Base-by-base conservation (phyloP, 192 early-diverging fungal species). In the Backusella australiensis region DNA sequence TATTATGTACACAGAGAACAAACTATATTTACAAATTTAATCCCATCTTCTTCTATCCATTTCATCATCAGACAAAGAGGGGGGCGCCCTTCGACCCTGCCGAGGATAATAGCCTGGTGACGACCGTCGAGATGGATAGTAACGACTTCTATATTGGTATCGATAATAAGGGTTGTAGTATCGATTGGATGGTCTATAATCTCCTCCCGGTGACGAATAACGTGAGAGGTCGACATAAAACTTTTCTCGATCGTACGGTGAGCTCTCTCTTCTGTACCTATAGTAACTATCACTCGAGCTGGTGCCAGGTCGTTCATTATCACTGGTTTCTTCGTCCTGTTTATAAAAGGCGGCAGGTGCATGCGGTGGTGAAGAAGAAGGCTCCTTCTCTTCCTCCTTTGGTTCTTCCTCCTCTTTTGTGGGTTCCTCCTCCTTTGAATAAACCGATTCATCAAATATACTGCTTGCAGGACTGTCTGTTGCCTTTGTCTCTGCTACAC, bases 381-480 rank as follows among this genome's bases (percentile, higher is more conserved):
- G 42, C 14, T 44, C 11, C 32, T 67, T 67, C 34, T 44, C 42
- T 32, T 38, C 67, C 15, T 44, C 38, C 9, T 39, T 39, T 7
- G 38, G 38, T 14, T 44, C 42, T 44, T 17, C 42, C 1, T 44
- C 32, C 34, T 36, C 42, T 72, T 32, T 32, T 32, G 32, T 39
- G 5, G 42, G 15, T 0, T 49, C 46, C 34, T 74, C 38, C 4
- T 74, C 46, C 34, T 74, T 52, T 17, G 34, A 15, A 46, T 38
- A 34, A n/a, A 34, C 34, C 35, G 34, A 74, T 12, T 56, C 56
- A 12, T 63, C 56, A 63, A 52, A 74, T 34, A 74, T n/a, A 56
- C 72, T 74, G n/a, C 49, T 74, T n/a, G 72, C 53, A 36, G 49
- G 56, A 46, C 72, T 74, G 2, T 74, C 72, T 19, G 72, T 73